Evolutionary conservation across 176 grass and related monocot genomes (phyloP).

Genomic region (Chrysopogon serrulatus): DNA sequence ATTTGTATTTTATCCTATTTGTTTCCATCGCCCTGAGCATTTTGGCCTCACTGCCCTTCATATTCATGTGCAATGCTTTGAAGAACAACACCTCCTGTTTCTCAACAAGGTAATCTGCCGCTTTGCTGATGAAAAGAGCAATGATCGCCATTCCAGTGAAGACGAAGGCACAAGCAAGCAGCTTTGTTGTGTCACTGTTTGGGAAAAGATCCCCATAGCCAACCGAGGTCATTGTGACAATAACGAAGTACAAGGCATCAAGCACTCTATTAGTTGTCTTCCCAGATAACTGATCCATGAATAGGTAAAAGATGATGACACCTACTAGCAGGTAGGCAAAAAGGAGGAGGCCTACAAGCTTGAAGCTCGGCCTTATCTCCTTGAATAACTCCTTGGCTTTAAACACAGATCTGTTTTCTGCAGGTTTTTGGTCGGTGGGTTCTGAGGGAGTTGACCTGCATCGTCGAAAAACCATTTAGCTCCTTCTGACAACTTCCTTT

Average conservation of each 20-base stretch:
- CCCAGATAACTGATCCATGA: slow-evolving; percentile 66
- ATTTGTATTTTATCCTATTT: slow-evolving; percentile 71
- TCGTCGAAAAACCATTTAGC: slow-evolving; percentile 53
- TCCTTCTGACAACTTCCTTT: slow-evolving; percentile 16
- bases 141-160: slow-evolving; percentile 68
- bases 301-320: slow-evolving; percentile 55
- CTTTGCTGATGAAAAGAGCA: slow-evolving; percentile 66
- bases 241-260: slow-evolving; percentile 81
- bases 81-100: slow-evolving; percentile 86
- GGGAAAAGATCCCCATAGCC: slow-evolving; percentile 90
- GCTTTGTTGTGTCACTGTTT: slow-evolving; percentile 53
- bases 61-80: slow-evolving; percentile 64
- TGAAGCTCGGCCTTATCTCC: slow-evolving; percentile 53
- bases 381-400: slow-evolving; percentile 47
- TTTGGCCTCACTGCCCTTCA: slow-evolving; percentile 44
- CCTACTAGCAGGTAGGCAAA: slow-evolving; percentile 62
- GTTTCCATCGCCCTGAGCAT: slow-evolving; percentile 52
- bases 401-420: slow-evolving; percentile 17
- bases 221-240: slow-evolving; percentile 89
- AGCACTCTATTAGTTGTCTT: slow-evolving; percentile 60
- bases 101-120: slow-evolving; percentile 80
- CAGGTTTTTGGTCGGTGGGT: neutral
- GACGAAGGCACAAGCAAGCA: slow-evolving; percentile 76
- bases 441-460: slow-evolving; percentile 43
- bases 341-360: slow-evolving; percentile 41